phyloP scores from a whole-genome alignment of 1,284 basidiomycete genomes.

The Amylostereum areolatum region DNA sequence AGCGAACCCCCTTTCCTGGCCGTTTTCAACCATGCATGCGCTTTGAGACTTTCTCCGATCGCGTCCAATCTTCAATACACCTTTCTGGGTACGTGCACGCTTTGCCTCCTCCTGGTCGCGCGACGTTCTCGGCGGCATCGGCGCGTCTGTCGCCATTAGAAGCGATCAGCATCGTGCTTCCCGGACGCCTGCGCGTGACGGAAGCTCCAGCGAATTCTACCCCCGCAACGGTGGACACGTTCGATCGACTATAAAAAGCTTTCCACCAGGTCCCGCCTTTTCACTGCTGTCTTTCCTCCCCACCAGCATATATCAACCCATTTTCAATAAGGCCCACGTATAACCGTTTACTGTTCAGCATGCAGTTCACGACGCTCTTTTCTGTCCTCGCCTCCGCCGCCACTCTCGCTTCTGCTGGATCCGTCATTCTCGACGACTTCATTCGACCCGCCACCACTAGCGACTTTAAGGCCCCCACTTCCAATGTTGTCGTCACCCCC shows the following conservation, averaged over 20 bases:
- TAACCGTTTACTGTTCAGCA: conserved; percentile 13
- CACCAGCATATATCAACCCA: conserved; percentile 22
- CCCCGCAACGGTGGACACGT: too few species aligned
- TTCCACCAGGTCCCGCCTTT: conserved; percentile 1
- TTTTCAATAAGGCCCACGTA: conserved; percentile 19
- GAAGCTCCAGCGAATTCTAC: too few species aligned
- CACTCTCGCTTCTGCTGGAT: conserved; percentile 25
- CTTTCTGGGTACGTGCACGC: too few species aligned
- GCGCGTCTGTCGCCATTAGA: too few species aligned
- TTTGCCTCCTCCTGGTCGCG: too few species aligned
- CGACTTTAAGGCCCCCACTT: conserved; percentile 19
- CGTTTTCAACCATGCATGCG: too few species aligned
- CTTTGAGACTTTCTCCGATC: too few species aligned
- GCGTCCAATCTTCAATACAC: too few species aligned
- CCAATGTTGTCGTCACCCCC: conserved; percentile 35
- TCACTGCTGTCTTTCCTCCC: conserved; percentile 6
- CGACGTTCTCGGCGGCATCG: too few species aligned
- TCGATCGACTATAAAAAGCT: background rate
- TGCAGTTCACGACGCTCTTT: conserved; percentile 38
- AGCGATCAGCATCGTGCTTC: too few species aligned
- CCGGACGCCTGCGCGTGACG: too few species aligned
- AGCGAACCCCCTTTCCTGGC: too few species aligned
- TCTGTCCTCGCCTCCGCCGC: conserved; percentile 34
- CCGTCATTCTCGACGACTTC: conserved; percentile 39
- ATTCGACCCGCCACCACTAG: conserved; percentile 25